Evolutionary conservation across 306 rosid species (phyloP).

Genomic region (Fagus crenata): DNA sequence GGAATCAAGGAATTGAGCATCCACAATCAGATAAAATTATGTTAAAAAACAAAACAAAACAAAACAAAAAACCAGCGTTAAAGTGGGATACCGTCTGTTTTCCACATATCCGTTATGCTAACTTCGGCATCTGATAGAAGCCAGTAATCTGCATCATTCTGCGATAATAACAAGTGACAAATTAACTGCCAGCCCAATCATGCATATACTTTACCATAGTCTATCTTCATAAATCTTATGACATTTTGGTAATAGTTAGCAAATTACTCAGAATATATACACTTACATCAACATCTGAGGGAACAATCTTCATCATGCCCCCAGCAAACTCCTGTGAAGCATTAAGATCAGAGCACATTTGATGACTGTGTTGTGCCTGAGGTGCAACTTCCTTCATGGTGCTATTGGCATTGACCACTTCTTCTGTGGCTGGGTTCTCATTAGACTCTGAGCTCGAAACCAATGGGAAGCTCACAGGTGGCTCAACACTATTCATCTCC

Average conservation of each 20-base stretch:
- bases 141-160: conserved; percentile 99
- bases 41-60: not conserved
- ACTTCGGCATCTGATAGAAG: conserved; percentile 91
- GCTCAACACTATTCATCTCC: conserved; percentile 65
- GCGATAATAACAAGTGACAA: conserved; percentile 31
- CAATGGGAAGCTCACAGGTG: conserved; percentile 60
- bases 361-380: conserved; percentile 57
- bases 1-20: conserved; percentile 43
- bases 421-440: conserved; percentile 58
- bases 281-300: conserved; percentile 94
- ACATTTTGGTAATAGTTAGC: not conserved
- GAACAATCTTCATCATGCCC: conserved; percentile 97
- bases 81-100: conserved; percentile 83
- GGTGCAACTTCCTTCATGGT: conserved; percentile 55
- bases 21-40: not conserved
- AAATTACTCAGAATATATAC: conserved; percentile 15
- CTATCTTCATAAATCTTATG: not conserved
- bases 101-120: conserved; percentile 99
- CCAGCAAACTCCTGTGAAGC: conserved; percentile 71
- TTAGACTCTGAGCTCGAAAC: conserved; percentile 83
- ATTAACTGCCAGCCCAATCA: not conserved
- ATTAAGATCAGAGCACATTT: conserved; percentile 54
- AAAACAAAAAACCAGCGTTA: conserved; percentile 1
- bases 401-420: conserved; percentile 50
- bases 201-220: not conserved